These are phyloP conservation scores for Suillus subluteus DNA, from an alignment of 768 basidiomycete genomes.

Conservation along the genomic window DNA sequence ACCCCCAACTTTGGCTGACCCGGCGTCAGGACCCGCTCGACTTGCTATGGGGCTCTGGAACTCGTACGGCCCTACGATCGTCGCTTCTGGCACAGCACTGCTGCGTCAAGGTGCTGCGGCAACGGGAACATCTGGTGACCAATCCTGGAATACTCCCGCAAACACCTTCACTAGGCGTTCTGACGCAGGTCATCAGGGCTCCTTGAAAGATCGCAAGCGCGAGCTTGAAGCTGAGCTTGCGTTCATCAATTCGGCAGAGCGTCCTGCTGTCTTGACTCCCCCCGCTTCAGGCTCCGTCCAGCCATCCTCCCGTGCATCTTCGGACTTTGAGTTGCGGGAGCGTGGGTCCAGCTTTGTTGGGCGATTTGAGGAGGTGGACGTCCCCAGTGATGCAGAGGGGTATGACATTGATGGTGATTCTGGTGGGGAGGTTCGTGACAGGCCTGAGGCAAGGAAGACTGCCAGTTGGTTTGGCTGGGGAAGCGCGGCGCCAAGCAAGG, in stretches of 20 bases:
- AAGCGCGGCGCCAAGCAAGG: conserved; percentile 21
- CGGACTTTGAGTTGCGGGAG: conserved; percentile 48
- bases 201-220: conserved; percentile 47
- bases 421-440: conserved; percentile 18
- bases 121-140: conserved; percentile 35
- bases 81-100: conserved; percentile 69
- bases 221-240: conserved; percentile 65
- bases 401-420: conserved; percentile 46
- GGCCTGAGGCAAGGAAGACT: conserved; percentile 34
- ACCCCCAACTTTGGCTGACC: conserved; percentile 53
- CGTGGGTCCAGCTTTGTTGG: conserved; percentile 45
- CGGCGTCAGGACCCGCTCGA: conserved; percentile 66
- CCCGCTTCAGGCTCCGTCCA: conserved; percentile 36
- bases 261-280: conserved; percentile 29
- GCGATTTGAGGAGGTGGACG: conserved; percentile 69
- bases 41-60: conserved; percentile 72
- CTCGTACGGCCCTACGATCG: conserved; percentile 74
- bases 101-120: conserved; percentile 55
- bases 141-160: conserved; percentile 32
- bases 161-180: conserved; percentile 28
- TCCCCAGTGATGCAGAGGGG: conserved; percentile 72
- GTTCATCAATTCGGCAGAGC: conserved; percentile 39
- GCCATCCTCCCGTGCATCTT: conserved; percentile 41
- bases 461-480: conserved; percentile 41
- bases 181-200: conserved; percentile 7